Evolutionary conservation across 2,329 filamentous ascomycete species (phyloP).

Genomic region (Scleromitrula shiraiana): DNA sequence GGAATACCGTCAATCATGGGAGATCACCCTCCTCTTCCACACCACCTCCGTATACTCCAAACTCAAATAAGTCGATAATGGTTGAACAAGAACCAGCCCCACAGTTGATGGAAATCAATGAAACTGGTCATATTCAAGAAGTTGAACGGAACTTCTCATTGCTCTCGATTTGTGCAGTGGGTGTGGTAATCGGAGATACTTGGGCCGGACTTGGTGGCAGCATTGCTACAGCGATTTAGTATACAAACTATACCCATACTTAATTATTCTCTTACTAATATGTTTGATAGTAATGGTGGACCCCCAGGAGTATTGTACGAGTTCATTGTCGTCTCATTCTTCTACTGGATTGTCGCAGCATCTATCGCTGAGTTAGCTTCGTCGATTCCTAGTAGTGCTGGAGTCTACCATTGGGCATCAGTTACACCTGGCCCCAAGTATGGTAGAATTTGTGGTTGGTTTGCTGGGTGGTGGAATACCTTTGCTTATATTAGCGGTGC

Average conservation of each 20-base stretch:
- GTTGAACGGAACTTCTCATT: conserved; percentile 42
- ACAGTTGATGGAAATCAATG: conserved; percentile 32
- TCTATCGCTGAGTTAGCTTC: conserved; percentile 36
- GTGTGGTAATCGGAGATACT: conserved; percentile 36
- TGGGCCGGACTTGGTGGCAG: conserved; percentile 41
- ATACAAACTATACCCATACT: background rate
- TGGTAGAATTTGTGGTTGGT: conserved; percentile 40
- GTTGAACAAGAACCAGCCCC: background rate
- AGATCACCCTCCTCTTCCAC: background rate
- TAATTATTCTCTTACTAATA: background rate
- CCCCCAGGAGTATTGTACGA: conserved; percentile 55
- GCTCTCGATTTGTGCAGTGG: conserved; percentile 38
- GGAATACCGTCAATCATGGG: background rate
- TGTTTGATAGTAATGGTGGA: conserved; percentile 51
- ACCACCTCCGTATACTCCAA: background rate
- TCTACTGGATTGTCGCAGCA: conserved; percentile 43
- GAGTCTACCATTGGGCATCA: conserved; percentile 45
- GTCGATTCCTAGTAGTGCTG: conserved; percentile 23
- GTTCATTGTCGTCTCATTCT: conserved; percentile 43
- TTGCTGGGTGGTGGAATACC: conserved; percentile 45
- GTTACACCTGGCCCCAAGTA: conserved; percentile 39
- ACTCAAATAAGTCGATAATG: conserved; percentile 13
- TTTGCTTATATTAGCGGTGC: conserved; percentile 35
- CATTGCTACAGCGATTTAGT: conserved; percentile 32
- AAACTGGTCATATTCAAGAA: conserved; percentile 43